Evolutionary conservation across 2,329 filamentous ascomycete species (phyloP).

Genomic region (Penicillium sp.): DNA sequence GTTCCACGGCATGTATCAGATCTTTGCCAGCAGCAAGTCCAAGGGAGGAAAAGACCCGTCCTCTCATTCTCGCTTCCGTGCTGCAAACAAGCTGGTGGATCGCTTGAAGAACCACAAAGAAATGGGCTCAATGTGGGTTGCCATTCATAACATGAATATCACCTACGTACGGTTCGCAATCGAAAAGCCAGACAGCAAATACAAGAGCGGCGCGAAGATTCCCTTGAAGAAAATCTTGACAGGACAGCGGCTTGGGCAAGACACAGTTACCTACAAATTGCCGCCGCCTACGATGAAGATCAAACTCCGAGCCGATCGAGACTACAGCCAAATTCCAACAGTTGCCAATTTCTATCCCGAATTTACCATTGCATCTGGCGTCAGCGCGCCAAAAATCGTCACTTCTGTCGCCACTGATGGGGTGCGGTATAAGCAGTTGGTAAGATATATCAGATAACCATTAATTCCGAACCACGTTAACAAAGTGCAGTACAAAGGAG

Average conservation of each 20-base stretch:
- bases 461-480: background rate
- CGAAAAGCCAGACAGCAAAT: constrained; percentile 54
- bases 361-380: constrained; percentile 82
- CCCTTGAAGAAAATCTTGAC: constrained; percentile 61
- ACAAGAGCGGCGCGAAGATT: constrained; percentile 66
- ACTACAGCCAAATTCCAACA: constrained; percentile 75
- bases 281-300: constrained; percentile 90
- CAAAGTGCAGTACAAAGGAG: constrained; percentile 70
- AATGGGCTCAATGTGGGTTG: constrained; percentile 61
- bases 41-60: constrained; percentile 68
- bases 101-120: constrained; percentile 55
- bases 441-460: constrained; percentile 35
- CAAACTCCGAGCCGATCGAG: constrained; percentile 65
- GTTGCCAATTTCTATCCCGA: constrained; percentile 68
- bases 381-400: constrained; percentile 92
- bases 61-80: constrained; percentile 68
- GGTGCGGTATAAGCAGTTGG: constrained; percentile 77
- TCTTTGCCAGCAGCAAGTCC: constrained; percentile 76
- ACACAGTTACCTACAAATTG: constrained; percentile 64
- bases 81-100: constrained; percentile 67
- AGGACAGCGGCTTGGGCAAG: constrained; percentile 62
- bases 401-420: constrained; percentile 78
- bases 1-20: constrained; percentile 95
- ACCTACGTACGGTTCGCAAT: constrained; percentile 53
- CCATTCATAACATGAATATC: constrained; percentile 71